phyloP scores from a whole-genome alignment of 2,329 filamentous ascomycete genomes.

The Mollisiaceae sp. region DNA sequence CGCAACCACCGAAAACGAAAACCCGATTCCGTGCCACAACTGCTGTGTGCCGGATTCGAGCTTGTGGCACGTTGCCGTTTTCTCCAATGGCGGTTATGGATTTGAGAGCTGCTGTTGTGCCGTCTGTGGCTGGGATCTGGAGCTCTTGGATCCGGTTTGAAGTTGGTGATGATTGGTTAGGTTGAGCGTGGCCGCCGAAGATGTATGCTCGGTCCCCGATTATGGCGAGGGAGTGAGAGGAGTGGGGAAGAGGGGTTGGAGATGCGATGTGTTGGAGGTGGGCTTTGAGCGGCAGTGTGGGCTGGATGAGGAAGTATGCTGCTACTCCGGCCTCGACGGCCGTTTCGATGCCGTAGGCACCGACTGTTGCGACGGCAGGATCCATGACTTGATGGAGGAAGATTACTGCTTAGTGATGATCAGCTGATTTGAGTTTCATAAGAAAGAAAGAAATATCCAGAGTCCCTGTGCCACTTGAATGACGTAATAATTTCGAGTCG shows the following conservation, averaged over 20 bases:
- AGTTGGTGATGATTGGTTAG: background rate
- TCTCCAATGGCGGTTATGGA: background rate
- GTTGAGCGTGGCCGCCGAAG: background rate
- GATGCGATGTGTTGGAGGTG: background rate
- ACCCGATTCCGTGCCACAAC: background rate
- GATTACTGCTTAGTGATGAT: background rate
- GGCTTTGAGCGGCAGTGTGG: background rate
- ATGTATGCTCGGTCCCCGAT: background rate
- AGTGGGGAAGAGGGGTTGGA: background rate
- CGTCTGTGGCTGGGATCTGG: background rate
- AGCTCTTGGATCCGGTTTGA: background rate
- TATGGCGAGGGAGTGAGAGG: background rate
- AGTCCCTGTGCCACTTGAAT: too few relatives aligned
- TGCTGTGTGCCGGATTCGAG: background rate
- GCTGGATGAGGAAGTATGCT: background rate
- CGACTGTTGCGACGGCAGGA: background rate
- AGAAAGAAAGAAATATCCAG: background rate
- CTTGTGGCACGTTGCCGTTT: background rate
- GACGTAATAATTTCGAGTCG: too few relatives aligned
- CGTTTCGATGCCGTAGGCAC: background rate
- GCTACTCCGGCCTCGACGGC: background rate
- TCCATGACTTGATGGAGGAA: background rate
- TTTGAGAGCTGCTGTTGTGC: background rate
- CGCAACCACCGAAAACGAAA: background rate
- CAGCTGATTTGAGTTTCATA: background rate